phyloP scores from a whole-genome alignment of 1,139 yeast species.

The Pichia sp. region DNA sequence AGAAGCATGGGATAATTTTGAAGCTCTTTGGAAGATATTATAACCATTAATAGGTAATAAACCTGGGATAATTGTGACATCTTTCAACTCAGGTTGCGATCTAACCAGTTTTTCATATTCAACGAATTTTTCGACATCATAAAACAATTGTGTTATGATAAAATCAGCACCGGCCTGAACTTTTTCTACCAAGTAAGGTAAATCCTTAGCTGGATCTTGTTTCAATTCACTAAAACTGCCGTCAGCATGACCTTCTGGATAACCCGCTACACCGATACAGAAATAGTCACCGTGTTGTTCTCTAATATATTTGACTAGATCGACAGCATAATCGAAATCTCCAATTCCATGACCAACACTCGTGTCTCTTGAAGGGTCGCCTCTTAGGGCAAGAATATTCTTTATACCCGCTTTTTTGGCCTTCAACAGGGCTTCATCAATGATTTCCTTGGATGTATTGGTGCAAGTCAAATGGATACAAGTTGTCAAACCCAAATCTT shows the following conservation, averaged over 20 bases:
- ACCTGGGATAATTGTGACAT: slow-evolving; percentile 75
- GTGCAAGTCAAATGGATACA: slow-evolving; percentile 96
- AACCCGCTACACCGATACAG: slow-evolving; percentile 62
- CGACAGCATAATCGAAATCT: slow-evolving; percentile 77
- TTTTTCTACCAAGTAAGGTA: slow-evolving; percentile 73
- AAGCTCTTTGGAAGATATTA: slow-evolving; percentile 77
- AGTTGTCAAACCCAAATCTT: slow-evolving; percentile 72
- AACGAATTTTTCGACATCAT: slow-evolving; percentile 51
- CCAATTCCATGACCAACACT: slow-evolving; percentile 97
- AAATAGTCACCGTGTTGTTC: slow-evolving; percentile 39
- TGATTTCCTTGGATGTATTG: slow-evolving; percentile 67
- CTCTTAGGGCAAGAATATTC: slow-evolving; percentile 86
- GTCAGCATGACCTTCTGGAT: slow-evolving; percentile 80
- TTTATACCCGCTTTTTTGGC: slow-evolving; percentile 76
- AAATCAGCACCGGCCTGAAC: slow-evolving; percentile 93
- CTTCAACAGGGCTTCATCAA: slow-evolving; percentile 66
- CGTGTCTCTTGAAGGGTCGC: slow-evolving; percentile 89
- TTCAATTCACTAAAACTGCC: slow-evolving; percentile 49
- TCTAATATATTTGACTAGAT: slow-evolving; percentile 72
- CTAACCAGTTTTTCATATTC: slow-evolving; percentile 36
- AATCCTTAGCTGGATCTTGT: slow-evolving; percentile 57
- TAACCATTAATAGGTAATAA: slow-evolving; percentile 94
- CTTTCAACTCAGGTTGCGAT: slow-evolving; percentile 22
- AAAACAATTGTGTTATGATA: slow-evolving; percentile 81
- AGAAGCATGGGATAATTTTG: slow-evolving; percentile 83